Conservation (phyloP, 2,329 filamentous ascomycete species). For the Fusarium cyanostomum region DNA sequence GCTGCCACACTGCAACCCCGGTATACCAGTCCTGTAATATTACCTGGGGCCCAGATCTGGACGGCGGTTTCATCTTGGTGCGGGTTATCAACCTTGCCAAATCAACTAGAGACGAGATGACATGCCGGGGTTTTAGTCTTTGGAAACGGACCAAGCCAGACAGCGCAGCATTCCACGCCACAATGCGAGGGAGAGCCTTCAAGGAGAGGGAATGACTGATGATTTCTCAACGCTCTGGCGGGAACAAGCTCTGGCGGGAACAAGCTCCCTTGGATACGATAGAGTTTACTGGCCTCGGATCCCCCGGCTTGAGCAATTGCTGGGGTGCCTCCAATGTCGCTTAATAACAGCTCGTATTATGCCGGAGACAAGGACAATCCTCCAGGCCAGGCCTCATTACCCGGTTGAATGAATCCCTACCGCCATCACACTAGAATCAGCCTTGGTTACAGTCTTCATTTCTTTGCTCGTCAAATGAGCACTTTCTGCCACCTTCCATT, state of each 20-base stretch:
- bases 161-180: constrained; percentile 19
- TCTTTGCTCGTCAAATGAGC: neutral
- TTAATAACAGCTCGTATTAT: constrained; percentile 29
- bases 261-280: constrained; percentile 7
- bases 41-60: constrained; percentile 15
- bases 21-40: constrained; percentile 26
- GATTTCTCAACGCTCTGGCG: neutral
- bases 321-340: constrained; percentile 26
- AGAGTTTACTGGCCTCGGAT: constrained; percentile 1
- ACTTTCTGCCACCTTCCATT: neutral
- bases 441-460: constrained; percentile 14
- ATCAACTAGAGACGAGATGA: constrained; percentile 30
- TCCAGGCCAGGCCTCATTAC: neutral
- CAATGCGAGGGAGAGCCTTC: neutral
- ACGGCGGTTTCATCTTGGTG: constrained; percentile 20
- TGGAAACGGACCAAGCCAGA: neutral
- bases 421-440: constrained; percentile 3
- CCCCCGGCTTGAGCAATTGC: constrained; percentile 21
- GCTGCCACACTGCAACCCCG: constrained; percentile 33
- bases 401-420: neutral
- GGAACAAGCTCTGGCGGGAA: constrained; percentile 7
- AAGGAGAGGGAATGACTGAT: neutral
- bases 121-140: constrained; percentile 12
- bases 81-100: constrained; percentile 11
- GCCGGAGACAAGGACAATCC: constrained; percentile 14